Evolutionary conservation across 306 rosid species (phyloP), one percentile per base, ranked within the genome.

Genomic region (Sindora glabra): DNA sequence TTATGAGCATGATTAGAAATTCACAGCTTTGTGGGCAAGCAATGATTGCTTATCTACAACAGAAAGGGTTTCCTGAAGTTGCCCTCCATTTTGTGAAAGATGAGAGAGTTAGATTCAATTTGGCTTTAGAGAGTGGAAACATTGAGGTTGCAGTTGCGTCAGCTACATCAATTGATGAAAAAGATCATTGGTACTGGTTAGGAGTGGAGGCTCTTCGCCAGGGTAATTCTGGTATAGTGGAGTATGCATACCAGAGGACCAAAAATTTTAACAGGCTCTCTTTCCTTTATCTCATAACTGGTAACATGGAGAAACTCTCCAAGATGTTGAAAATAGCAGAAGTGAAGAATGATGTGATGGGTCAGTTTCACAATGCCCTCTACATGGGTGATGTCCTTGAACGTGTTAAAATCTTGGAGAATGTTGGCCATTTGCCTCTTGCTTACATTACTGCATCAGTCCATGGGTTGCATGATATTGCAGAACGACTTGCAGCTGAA

Each of bases 11-110:
- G 94, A 90, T 90, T 74, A 84, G 59, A 74, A 90, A 69, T 76
- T 90, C 97, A 27, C 87, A 90, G 68, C 96, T 90, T 72, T 90
- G 96, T 67, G 96, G 97, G 65, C 94, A 87, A 75, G 97, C 97
- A 12, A 56, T 90, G 85, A 90, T 90, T 73, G 89, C 95, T 51
- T 90, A 90, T 77, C 86, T 90, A 72, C 97, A 87, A 69, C 97
- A 87, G 72, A 90, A 87, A 73, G 97, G 97, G 29, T 90, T 82
- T 60, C 97, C 97, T 1, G 97, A 90, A 54, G 91, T 90, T 71
- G 97, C 97, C 24, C 96, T 90, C 52, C 97, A 90, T 79, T 87
- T 90, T 75, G 97, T 87, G 74, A 84, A 85, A 79, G 97, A 90
- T 68, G 97, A 90, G 76, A 87, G 83, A 59, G 85, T 82, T 34